Evolutionary conservation across 106 monocot genomes (phyloP).

Genomic region (Iris macrosiphon): DNA sequence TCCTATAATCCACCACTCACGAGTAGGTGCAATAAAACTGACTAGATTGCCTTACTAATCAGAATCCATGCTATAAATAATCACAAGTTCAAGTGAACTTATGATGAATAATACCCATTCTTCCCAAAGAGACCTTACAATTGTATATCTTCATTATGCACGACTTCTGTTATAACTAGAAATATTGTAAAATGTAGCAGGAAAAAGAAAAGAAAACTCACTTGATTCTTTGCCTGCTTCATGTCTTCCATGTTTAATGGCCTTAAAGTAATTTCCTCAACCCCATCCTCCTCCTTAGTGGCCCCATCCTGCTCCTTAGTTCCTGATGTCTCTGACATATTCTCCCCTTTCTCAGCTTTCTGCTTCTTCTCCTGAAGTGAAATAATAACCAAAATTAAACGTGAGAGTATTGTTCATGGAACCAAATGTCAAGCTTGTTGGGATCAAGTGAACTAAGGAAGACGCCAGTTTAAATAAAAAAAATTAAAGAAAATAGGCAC

Average conservation of each 20-base stretch:
- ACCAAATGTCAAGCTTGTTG: background rate
- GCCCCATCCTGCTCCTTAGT: background rate
- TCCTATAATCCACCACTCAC: too few species aligned
- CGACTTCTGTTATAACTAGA: too few species aligned
- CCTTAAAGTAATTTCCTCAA: slow-evolving; percentile 27
- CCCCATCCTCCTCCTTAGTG: slow-evolving; percentile 8
- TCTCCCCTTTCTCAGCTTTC: slow-evolving; percentile 19
- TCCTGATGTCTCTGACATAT: slow-evolving; percentile 6
- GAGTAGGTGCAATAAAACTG: too few species aligned
- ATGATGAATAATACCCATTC: too few species aligned
- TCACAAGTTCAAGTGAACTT: too few species aligned
- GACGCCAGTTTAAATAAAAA: background rate
- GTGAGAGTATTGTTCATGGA: background rate
- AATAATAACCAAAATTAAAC: background rate
- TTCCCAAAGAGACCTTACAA: too few species aligned
- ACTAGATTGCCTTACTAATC: too few species aligned
- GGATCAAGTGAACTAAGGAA: too few species aligned
- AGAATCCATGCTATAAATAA: too few species aligned
- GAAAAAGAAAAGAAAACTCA: slow-evolving; percentile 16
- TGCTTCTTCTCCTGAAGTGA: slow-evolving; percentile 24
- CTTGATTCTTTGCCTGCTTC: slow-evolving; percentile 54
- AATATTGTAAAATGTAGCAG: too few species aligned
- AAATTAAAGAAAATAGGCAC: background rate
- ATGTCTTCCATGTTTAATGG: slow-evolving; percentile 67
- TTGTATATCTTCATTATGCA: too few species aligned